Evolutionary conservation across 306 rosid species (phyloP).

Genomic region (Trifolium dubium): DNA sequence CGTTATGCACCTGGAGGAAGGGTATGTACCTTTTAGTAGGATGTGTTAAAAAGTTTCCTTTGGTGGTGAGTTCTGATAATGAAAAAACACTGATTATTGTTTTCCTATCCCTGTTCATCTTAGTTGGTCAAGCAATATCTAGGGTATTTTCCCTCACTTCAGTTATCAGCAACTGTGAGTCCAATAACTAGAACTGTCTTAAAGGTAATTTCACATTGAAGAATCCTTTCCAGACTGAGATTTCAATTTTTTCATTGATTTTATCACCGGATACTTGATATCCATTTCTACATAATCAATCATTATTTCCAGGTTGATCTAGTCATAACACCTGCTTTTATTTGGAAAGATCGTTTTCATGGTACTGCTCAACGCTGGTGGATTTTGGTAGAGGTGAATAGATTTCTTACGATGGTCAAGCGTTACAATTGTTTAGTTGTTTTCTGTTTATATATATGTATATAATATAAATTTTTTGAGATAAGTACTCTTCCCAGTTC

Average conservation of each 20-base stretch:
- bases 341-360: slow-evolving; percentile 96
- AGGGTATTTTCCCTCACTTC: slow-evolving; percentile 89
- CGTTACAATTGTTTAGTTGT: slow-evolving; percentile 29
- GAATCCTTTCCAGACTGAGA: slow-evolving; percentile 17
- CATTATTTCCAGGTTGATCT: slow-evolving; percentile 69
- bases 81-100: slow-evolving; percentile 33
- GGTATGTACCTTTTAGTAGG: slow-evolving; percentile 55
- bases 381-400: slow-evolving; percentile 93
- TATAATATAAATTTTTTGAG: neutral
- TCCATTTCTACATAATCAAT: slow-evolving; percentile 32
- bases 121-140: slow-evolving; percentile 84
- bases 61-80: slow-evolving; percentile 28
- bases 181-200: slow-evolving; percentile 97
- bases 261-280: slow-evolving; percentile 9
- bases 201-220: slow-evolving; percentile 62
- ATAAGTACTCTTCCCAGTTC: slow-evolving; percentile 1
- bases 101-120: slow-evolving; percentile 35
- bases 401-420: slow-evolving; percentile 22
- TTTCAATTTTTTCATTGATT: slow-evolving; percentile 28
- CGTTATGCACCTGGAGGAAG: slow-evolving; percentile 92
- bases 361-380: slow-evolving; percentile 91
- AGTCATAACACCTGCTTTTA: slow-evolving; percentile 67
- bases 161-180: slow-evolving; percentile 89
- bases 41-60: slow-evolving; percentile 31
- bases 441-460: neutral